A percentile compares a stretch with the other conserved stretches of the same genome.
Evolutionary conservation across 805 yeast genomes (phyloP).

Genomic region (Diddensiella santjacobensis): DNA sequence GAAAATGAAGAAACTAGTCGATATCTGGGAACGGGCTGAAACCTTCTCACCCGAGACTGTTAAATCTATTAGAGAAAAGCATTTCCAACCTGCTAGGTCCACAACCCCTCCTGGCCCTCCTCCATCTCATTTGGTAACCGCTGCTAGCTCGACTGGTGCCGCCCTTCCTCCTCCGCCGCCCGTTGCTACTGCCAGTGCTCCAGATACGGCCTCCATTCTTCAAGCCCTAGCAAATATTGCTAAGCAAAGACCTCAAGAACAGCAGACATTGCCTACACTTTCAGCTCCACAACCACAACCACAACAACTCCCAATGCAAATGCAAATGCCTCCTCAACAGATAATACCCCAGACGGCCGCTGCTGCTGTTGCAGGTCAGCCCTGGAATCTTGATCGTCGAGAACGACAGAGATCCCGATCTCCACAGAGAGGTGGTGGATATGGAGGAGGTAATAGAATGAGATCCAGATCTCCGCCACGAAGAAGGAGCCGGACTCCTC

Average conservation of each 20-base stretch:
- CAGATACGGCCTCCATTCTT: slow-evolving; percentile 58
- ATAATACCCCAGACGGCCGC: slow-evolving; percentile 7
- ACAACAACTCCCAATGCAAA: slow-evolving; percentile 5
- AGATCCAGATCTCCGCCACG: slow-evolving; percentile 8
- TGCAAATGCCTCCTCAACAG: slow-evolving; percentile 5
- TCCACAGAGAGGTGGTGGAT: background rate
- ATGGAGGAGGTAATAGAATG: background rate
- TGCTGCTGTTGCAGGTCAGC: slow-evolving; percentile 21
- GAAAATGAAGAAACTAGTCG: slow-evolving; percentile 78
- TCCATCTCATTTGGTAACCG: slow-evolving; percentile 35
- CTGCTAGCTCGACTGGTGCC: slow-evolving; percentile 9
- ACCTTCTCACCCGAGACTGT: slow-evolving; percentile 64
- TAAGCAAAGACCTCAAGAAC: slow-evolving; percentile 38
- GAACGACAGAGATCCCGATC: slow-evolving; percentile 7
- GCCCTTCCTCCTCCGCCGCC: slow-evolving; percentile 23
- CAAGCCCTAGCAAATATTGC: slow-evolving; percentile 68
- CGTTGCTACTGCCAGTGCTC: slow-evolving; percentile 24
- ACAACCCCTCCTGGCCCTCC: slow-evolving; percentile 72
- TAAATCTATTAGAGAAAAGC: slow-evolving; percentile 51
- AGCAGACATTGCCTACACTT: slow-evolving; percentile 38
- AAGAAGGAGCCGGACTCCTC: slow-evolving; percentile 11
- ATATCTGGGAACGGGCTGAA: slow-evolving; percentile 85
- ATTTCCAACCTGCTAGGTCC: slow-evolving; percentile 45
- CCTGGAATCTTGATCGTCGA: slow-evolving; percentile 14
- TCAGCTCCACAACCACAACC: slow-evolving; percentile 24